Conservation (phyloP, 495 filamentous ascomycete genomes). For the Venustampulla echinocandica region DNA sequence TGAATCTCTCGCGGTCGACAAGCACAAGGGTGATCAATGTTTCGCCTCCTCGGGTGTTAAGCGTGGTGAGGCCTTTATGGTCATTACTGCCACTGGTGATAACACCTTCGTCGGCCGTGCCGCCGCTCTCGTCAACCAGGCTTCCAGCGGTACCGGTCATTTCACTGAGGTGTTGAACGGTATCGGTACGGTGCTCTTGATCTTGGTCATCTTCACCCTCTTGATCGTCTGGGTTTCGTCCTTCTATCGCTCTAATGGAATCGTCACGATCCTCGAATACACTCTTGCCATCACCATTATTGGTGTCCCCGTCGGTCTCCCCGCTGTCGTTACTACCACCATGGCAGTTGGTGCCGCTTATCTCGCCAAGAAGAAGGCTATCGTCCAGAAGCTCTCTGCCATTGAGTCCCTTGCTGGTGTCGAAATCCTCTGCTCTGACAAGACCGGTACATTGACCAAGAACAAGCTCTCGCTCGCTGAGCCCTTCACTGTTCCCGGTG, state of each 20-base stretch:
- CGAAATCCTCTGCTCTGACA: conserved; percentile 95
- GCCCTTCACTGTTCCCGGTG: conserved; percentile 71
- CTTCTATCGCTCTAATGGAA: conserved; percentile 76
- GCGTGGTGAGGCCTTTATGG: conserved; percentile 75
- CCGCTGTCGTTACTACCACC: conserved; percentile 90
- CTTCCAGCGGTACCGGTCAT: conserved; percentile 64
- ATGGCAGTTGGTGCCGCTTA: conserved; percentile 95
- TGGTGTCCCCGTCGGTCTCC: conserved; percentile 92
- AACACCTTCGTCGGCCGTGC: conserved; percentile 84
- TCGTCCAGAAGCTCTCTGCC: conserved; percentile 91
- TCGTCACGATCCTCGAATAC: conserved; percentile 69
- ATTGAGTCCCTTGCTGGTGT: conserved; percentile 93
- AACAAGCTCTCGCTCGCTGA: conserved; percentile 84
- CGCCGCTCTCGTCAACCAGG: conserved; percentile 72
- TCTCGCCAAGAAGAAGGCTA: conserved; percentile 89
- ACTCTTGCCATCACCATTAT: conserved; percentile 84
- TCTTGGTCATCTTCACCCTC: conserved; percentile 71
- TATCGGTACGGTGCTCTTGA: conserved; percentile 74
- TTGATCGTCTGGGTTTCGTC: conserved; percentile 77
- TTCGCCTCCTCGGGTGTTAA: conserved; percentile 84
- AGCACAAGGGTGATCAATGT: conserved; percentile 66
- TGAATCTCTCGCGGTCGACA: conserved; percentile 86
- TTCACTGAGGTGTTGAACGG: conserved; percentile 83
- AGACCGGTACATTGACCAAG: conserved; percentile 89
- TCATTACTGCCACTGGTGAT: conserved; percentile 76